Evolutionary conservation across 768 basidiomycete genomes (phyloP).

Genomic region (Glaciozyma martinii): DNA sequence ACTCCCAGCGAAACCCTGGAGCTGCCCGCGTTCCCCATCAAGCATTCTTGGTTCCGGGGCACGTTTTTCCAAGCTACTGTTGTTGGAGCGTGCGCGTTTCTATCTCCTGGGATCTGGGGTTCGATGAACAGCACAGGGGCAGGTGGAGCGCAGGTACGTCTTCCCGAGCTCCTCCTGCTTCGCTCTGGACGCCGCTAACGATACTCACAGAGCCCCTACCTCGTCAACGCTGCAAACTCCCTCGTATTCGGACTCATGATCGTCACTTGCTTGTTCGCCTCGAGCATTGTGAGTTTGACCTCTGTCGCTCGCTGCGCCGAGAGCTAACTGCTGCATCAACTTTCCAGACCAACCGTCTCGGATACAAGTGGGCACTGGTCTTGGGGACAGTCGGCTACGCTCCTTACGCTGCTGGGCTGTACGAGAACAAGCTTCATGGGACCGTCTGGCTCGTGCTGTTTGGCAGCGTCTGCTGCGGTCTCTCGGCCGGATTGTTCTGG

Average conservation of each 20-base stretch:
- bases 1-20: too few species aligned
- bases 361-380: constrained; percentile 11
- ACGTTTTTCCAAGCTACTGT: not conserved
- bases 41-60: too few species aligned
- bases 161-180: not conserved
- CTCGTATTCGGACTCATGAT: constrained; percentile 23
- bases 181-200: constrained; percentile 3
- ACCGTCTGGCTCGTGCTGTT: constrained; percentile 36
- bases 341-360: not conserved
- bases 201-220: too few species aligned
- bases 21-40: too few species aligned
- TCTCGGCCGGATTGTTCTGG: constrained; percentile 23
- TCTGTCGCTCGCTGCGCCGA: not conserved
- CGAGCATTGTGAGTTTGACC: not conserved
- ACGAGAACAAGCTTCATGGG: constrained; percentile 32
- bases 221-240: constrained; percentile 20
- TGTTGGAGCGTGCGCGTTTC: constrained; percentile 11
- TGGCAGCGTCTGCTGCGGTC: constrained; percentile 34
- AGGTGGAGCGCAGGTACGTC: too few species aligned
- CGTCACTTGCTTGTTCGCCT: constrained; percentile 18
- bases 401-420: constrained; percentile 36
- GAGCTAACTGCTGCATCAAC: not conserved
- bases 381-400: constrained; percentile 14
- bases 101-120: constrained; percentile 4
- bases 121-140: not conserved